phyloP scores from a whole-genome alignment of 75 land plant species.

The Selaginella tamariscina region DNA sequence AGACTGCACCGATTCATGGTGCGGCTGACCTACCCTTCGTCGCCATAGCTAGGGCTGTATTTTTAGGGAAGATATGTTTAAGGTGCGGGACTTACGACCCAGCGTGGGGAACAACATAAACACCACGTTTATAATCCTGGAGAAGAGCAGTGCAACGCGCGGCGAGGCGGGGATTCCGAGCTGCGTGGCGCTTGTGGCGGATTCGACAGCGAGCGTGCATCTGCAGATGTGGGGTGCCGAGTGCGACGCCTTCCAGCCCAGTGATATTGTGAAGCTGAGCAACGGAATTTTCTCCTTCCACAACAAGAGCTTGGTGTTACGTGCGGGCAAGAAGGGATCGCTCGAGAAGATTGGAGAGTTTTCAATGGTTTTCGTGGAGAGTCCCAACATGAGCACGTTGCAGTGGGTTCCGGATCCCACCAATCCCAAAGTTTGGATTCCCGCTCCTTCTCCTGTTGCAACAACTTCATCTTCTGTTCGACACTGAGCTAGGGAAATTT shows the following conservation, averaged over 20 bases:
- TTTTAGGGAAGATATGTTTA: constrained; percentile 2
- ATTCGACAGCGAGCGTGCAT: constrained; percentile 71
- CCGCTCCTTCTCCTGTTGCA: neutral
- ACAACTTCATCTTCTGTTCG: too few species aligned
- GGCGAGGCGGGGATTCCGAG: constrained; percentile 31
- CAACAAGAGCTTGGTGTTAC: constrained; percentile 39
- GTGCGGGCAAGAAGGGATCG: constrained; percentile 80
- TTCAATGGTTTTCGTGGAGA: constrained; percentile 68
- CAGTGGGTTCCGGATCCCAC: constrained; percentile 53
- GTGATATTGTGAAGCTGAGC: constrained; percentile 55
- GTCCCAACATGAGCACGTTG: constrained; percentile 83
- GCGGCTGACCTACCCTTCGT: neutral
- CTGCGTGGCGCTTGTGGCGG: constrained; percentile 59
- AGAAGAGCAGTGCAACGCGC: constrained; percentile 35
- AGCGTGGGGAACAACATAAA: constrained; percentile 60
- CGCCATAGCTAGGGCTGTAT: neutral
- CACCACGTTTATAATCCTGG: constrained; percentile 64
- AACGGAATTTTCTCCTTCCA: constrained; percentile 69
- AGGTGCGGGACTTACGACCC: constrained; percentile 49
- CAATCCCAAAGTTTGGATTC: constrained; percentile 27
- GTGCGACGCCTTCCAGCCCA: constrained; percentile 63
- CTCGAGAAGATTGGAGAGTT: constrained; percentile 76
- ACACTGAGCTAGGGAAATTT: too few species aligned
- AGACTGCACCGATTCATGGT: neutral
- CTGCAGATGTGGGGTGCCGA: constrained; percentile 80